Evolutionary conservation across 306 rosid genomes (phyloP), one percentile per base, ranked within the genome.

Genomic region (Castanopsis chinensis): DNA sequence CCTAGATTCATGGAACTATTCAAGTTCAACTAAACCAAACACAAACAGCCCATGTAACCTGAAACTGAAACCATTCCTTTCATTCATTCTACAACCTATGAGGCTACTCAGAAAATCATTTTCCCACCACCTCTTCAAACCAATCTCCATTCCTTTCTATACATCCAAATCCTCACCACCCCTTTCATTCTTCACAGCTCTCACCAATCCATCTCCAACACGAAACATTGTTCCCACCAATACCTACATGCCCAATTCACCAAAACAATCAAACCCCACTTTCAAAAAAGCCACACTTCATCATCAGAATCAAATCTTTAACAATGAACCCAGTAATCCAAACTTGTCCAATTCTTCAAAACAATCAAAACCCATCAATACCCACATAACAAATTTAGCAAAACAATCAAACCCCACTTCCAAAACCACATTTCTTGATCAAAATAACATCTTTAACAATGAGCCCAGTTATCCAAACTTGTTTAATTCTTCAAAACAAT

Each of bases 71-170:
- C n/a, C n/a, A 18, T 67, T 35, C 21, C 51, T 35, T 35, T 64
- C 20, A 18, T n/a, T n/a, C 27, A 67, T 21, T 35, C 72, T 8
- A 14, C 37, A 19, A 67, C 52, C 23, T n/a, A 67, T 67, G 72
- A n/a, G 72, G 19, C 4, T 13, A n/a, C 70, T 81, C 51, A 80
- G 84, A 35, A 67, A 67, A 19, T 72, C 45, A 13, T 32, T 56
- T 57, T 52, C 75, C 55, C 69, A 27, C 70, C 78, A 53, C 21
- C 68, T 52, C 78, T 79, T 51, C 54, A 53, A 9, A 55, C 20
- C 58, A 41, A 28, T 71, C 35, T 69, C 52, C 30, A 19, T 75
- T 37, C 30, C 83, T 4, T 64, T 25, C 57, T 33, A 9, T 3
- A 41, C 60, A 32, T 63, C 52, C 75, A 45, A 64, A 23, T 28